Conservation (phyloP, 805 yeast genomes). For the Wickerhamiella spandovensis region DNA sequence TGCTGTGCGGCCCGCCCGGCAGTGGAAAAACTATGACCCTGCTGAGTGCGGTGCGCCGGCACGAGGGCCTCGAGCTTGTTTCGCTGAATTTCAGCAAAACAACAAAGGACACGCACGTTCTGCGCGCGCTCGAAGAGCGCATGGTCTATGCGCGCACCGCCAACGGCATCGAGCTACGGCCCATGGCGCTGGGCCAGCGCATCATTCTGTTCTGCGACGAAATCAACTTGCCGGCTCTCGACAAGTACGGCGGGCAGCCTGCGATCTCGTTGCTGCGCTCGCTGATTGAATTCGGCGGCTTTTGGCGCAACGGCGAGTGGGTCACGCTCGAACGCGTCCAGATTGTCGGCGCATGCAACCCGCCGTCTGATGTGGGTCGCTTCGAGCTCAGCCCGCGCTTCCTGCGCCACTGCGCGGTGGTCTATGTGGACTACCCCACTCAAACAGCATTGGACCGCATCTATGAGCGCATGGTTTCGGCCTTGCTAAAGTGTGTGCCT, state of each 20-base stretch:
- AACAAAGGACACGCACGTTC: constrained; percentile 46
- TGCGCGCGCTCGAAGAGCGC: constrained; percentile 56
- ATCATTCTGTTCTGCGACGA: constrained; percentile 86
- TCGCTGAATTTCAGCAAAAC: constrained; percentile 76
- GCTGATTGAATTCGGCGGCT: constrained; percentile 58
- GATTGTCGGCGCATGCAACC: constrained; percentile 93
- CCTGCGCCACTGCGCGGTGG: constrained; percentile 47
- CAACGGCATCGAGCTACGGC: constrained; percentile 42
- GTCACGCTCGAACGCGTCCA: constrained; percentile 49
- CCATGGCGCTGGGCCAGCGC: constrained; percentile 50
- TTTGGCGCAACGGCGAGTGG: constrained; percentile 59
- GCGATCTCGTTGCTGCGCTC: constrained; percentile 64
- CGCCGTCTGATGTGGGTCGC: constrained; percentile 73
- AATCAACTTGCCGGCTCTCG: constrained; percentile 65
- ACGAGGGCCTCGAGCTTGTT: constrained; percentile 44
- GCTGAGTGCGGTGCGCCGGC: constrained; percentile 47
- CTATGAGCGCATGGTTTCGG: constrained; percentile 43
- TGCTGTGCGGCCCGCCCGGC: constrained; percentile 94
- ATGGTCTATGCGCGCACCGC: constrained; percentile 46
- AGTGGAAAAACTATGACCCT: constrained; percentile 93
- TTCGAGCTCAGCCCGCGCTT: constrained; percentile 43
- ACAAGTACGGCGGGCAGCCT: constrained; percentile 58
- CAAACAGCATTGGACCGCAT: constrained; percentile 47
- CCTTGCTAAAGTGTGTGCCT: constrained; percentile 50
- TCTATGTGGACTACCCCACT: constrained; percentile 74